Percentiles rank a stretch among this genome's conserved stretches.
These are phyloP conservation scores for Oryza rufipogon DNA, from an alignment of 176 grass and related monocot genomes.

Conservation along the genomic window DNA sequence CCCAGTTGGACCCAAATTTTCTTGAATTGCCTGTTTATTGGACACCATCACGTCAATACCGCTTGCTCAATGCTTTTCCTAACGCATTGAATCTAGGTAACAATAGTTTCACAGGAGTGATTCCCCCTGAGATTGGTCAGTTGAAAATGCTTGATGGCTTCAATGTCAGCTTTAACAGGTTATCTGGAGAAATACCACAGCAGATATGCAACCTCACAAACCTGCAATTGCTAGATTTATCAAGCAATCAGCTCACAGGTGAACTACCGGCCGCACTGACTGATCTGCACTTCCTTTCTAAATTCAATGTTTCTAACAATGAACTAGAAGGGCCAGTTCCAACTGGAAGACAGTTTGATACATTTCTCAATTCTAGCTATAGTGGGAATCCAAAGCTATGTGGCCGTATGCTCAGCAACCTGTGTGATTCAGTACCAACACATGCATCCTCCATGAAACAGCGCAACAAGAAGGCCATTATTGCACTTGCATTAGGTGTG, in stretches of 20 bases:
- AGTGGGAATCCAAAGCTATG: slow-evolving; percentile 69
- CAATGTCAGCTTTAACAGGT: slow-evolving; percentile 59
- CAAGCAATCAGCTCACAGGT: slow-evolving; percentile 66
- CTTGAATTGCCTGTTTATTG: slow-evolving; percentile 71
- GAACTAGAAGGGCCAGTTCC: slow-evolving; percentile 69
- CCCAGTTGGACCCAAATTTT: slow-evolving; percentile 50
- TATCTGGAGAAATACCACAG: slow-evolving; percentile 62
- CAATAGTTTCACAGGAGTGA: slow-evolving; percentile 57
- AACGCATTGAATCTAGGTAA: slow-evolving; percentile 39
- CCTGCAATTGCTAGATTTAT: slow-evolving; percentile 57
- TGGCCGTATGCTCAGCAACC: slow-evolving; percentile 43
- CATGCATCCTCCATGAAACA: slow-evolving; percentile 14
- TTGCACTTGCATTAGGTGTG: slow-evolving; percentile 61
- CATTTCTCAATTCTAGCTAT: slow-evolving; percentile 68
- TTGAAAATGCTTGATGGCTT: slow-evolving; percentile 57
- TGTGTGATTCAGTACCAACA: slow-evolving; percentile 7
- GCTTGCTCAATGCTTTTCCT: slow-evolving; percentile 64
- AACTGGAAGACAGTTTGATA: slow-evolving; percentile 58
- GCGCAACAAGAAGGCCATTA: slow-evolving; percentile 49
- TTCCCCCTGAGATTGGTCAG: slow-evolving; percentile 59
- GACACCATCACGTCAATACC: slow-evolving; percentile 59
- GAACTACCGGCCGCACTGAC: slow-evolving; percentile 49
- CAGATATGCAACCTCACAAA: slow-evolving; percentile 62
- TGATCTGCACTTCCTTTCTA: slow-evolving; percentile 61
- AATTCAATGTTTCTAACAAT: slow-evolving; percentile 72